A percentile compares a stretch with the other conserved stretches of the same genome.
phyloP scores from a whole-genome alignment of 345 rosid species.

The Sonneratia alba region DNA sequence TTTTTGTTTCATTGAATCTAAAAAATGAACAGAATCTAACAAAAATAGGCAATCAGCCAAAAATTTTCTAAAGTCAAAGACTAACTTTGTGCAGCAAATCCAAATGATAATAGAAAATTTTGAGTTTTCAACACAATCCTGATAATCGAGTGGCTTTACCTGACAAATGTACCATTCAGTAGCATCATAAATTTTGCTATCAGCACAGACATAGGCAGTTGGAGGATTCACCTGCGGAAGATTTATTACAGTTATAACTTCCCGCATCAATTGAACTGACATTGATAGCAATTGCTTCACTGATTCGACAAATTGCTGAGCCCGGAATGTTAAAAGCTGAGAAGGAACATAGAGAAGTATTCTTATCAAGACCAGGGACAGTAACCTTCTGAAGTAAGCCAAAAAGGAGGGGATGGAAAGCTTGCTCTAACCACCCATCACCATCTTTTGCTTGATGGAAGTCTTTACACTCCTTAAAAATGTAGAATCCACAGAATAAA shows the following conservation, averaged over 20 bases:
- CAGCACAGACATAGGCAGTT: constrained; percentile 75
- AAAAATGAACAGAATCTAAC: too few relatives aligned
- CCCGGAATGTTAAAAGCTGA: neutral
- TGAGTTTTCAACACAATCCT: neutral
- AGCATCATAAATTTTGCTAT: constrained; percentile 81
- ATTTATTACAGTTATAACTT: neutral
- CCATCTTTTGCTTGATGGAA: constrained; percentile 96
- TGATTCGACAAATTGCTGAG: neutral
- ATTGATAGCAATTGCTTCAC: neutral
- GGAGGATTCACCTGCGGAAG: constrained; percentile 66
- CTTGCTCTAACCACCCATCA: constrained; percentile 98
- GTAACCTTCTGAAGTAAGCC: constrained; percentile 86
- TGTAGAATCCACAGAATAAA: constrained; percentile 8
- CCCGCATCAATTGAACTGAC: neutral
- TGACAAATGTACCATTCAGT: constrained; percentile 95
- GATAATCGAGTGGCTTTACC: constrained; percentile 23
- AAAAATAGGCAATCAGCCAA: too few relatives aligned
- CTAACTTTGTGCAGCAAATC: neutral
- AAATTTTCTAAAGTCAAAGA: neutral
- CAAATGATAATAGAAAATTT: neutral
- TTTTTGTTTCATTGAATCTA: too few relatives aligned
- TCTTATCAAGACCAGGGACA: neutral
- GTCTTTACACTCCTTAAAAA: constrained; percentile 79
- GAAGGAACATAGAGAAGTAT: neutral
- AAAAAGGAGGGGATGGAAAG: constrained; percentile 64